Conservation (phyloP, 306 rosid genomes). For the Fragaria vesca region DNA sequence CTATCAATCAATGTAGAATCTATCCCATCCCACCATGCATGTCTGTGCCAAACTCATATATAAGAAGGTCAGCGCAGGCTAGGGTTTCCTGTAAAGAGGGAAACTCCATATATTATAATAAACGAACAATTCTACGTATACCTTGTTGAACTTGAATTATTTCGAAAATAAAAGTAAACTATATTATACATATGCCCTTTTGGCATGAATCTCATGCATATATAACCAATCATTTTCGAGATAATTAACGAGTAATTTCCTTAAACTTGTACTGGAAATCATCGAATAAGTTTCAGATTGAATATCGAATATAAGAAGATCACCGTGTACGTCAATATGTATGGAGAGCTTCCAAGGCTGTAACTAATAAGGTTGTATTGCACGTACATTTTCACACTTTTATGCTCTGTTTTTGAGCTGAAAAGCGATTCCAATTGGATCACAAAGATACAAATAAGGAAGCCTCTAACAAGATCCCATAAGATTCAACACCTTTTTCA, state of each 20-base stretch:
- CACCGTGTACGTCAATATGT: neutral
- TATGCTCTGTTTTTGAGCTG: neutral
- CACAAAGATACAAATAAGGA: neutral
- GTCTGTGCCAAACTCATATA: neutral
- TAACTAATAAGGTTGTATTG: neutral
- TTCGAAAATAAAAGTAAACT: too few species aligned
- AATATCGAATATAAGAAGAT: neutral
- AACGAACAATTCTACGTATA: too few species aligned
- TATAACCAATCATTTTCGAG: neutral
- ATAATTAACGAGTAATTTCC: neutral
- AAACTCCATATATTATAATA: neutral
- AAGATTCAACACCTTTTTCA: constrained; percentile 6
- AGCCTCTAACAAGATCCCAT: neutral
- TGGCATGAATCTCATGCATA: neutral
- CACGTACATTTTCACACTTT: neutral
- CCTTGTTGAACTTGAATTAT: neutral
- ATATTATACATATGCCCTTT: too few species aligned
- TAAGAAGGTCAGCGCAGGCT: neutral
- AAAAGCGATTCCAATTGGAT: neutral
- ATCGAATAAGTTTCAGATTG: neutral
- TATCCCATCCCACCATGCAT: neutral
- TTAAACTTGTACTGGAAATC: neutral
- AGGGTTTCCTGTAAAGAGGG: neutral
- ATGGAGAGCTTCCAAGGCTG: neutral
- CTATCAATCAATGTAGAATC: neutral